A percentile compares a stretch with the other conserved stretches of the same genome.
These are phyloP conservation scores for Copromyces sp. DNA, from an alignment of 495 filamentous ascomycete genomes.

Conservation along the genomic window DNA sequence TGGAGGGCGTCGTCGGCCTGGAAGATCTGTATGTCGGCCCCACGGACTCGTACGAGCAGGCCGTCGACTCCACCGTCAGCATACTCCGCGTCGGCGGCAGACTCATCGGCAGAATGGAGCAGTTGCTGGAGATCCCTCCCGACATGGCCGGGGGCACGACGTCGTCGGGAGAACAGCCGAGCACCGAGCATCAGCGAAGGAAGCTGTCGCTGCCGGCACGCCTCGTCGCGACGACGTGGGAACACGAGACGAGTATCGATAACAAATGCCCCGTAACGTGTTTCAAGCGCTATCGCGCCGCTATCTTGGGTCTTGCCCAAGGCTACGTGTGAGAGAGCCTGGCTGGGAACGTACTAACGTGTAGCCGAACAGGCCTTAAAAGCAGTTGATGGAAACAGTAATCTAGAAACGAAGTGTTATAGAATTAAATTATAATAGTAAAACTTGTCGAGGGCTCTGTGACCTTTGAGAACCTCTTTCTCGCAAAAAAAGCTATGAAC, in stretches of 20 bases:
- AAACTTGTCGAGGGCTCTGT: too few relatives aligned
- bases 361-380: too few relatives aligned
- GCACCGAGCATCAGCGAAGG: background rate
- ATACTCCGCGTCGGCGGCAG: conserved; percentile 1
- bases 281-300: conserved; percentile 2
- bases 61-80: conserved; percentile 2
- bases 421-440: too few relatives aligned
- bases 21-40: conserved; percentile 1
- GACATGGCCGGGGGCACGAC: conserved; percentile 1
- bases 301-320: conserved; percentile 1
- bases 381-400: conserved; percentile 20
- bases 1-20: background rate
- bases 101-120: conserved; percentile 1
- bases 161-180: conserved; percentile 2
- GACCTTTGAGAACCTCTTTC: too few relatives aligned
- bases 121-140: conserved; percentile 2
- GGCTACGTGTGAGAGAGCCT: conserved; percentile 1
- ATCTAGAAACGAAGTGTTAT: too few relatives aligned
- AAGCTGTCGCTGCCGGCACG: conserved; percentile 1
- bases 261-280: conserved; percentile 1
- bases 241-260: conserved; percentile 2
- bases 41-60: conserved; percentile 1
- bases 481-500: too few relatives aligned
- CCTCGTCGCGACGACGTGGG: background rate
- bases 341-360: background rate